phyloP scores from a whole-genome alignment of 805 yeast species.

The Metschnikowia baotianmanensis region DNA sequence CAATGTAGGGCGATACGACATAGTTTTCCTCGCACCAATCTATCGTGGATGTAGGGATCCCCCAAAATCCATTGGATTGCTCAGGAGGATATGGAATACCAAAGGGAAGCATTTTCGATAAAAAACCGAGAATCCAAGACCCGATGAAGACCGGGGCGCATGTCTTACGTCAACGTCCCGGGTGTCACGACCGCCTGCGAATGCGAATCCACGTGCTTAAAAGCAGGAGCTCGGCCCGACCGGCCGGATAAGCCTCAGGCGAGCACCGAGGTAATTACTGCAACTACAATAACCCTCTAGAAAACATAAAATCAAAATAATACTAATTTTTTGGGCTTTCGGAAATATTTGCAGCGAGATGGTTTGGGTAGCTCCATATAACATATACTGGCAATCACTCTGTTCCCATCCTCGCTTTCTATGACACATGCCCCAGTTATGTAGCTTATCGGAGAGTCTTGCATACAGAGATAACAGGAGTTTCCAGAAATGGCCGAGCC shows the following conservation, averaged over 20 bases:
- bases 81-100: conserved; percentile 55
- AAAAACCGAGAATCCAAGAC: neutral
- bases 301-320: no score
- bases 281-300: no score
- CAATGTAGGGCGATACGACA: conserved; percentile 78
- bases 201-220: neutral
- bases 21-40: conserved; percentile 99
- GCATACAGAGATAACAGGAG: conserved; percentile 6
- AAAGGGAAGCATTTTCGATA: conserved; percentile 41
- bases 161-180: neutral
- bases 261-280: no score
- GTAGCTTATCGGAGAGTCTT: conserved; percentile 1
- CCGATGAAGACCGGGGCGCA: neutral
- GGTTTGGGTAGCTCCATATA: no score
- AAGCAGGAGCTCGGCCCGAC: neutral
- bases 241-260: neutral
- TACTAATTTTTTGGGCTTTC: no score
- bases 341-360: no score
- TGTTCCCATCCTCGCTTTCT: no score
- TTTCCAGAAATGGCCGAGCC: neutral
- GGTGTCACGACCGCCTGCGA: neutral
- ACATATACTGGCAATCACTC: no score
- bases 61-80: conserved; percentile 69
- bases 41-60: conserved; percentile 84
- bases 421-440: no score